Evolutionary conservation across 2,329 filamentous ascomycete species (phyloP).

Genomic region (Aspergillus pseudoglaucus): DNA sequence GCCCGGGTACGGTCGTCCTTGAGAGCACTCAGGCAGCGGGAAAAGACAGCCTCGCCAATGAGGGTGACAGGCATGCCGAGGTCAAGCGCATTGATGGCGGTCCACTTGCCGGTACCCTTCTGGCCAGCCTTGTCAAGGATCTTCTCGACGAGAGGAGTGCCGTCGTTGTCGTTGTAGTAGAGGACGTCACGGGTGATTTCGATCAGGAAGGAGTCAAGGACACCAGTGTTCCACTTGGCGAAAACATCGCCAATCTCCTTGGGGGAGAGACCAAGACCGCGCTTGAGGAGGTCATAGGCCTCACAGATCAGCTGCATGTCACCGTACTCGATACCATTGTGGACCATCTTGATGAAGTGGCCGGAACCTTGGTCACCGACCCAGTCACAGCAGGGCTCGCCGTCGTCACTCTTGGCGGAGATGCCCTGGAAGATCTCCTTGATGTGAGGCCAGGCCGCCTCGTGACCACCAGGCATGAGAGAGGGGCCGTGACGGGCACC

Average conservation of each 20-base stretch:
- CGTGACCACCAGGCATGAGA: conserved; percentile 97
- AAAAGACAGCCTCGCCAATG: conserved; percentile 94
- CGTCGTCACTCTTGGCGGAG: conserved; percentile 92
- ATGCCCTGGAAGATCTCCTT: conserved; percentile 99
- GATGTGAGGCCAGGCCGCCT: conserved; percentile 95
- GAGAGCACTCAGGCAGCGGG: conserved; percentile 86
- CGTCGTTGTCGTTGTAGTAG: conserved; percentile 96
- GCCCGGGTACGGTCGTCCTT: conserved; percentile 89
- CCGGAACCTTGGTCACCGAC: conserved; percentile 98
- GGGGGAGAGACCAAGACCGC: conserved; percentile 77
- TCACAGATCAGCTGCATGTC: conserved; percentile 99
- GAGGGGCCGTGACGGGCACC: conserved; percentile 96
- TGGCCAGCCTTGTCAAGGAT: conserved; percentile 97
- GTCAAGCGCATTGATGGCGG: conserved; percentile 96
- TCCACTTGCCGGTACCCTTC: conserved; percentile 99
- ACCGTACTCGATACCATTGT: conserved; percentile 99
- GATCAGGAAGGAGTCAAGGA: conserved; percentile 97
- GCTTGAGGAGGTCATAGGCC: conserved; percentile 99
- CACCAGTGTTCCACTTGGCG: conserved; percentile 95
- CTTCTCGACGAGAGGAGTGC: conserved; percentile 89
- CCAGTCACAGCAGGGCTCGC: conserved; percentile 98
- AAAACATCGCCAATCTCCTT: conserved; percentile 97
- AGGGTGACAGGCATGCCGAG: conserved; percentile 97
- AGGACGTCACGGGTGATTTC: conserved; percentile 99
- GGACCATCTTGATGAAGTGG: conserved; percentile 99